phyloP scores from a whole-genome alignment of 2,329 filamentous ascomycete species.

The Exophiala aquamarina region DNA sequence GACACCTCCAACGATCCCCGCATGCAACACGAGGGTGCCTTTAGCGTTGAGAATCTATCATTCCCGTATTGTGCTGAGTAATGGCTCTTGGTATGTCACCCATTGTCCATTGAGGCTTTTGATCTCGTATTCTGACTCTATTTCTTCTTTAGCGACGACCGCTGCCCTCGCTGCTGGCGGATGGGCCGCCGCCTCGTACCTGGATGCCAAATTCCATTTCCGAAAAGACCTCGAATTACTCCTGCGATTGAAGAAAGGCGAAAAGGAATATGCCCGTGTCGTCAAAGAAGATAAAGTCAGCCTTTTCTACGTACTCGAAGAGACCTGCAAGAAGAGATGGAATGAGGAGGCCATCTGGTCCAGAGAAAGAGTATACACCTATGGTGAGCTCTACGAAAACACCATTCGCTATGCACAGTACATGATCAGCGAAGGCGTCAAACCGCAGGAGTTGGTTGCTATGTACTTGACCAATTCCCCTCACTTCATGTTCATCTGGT shows the following conservation, averaged over 20 bases:
- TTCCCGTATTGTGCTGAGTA: no score
- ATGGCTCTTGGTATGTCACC: no score
- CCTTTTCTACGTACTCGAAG: conserved; percentile 66
- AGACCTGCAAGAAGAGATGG: conserved; percentile 52
- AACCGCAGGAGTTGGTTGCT: conserved; percentile 61
- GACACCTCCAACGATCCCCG: no score
- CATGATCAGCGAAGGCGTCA: conserved; percentile 59
- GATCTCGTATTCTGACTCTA: no score
- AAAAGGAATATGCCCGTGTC: conserved; percentile 50
- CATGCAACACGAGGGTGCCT: no score
- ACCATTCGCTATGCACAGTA: conserved; percentile 62
- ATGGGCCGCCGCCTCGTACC: conserved; percentile 56
- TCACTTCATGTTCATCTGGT: conserved; percentile 66
- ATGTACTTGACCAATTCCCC: conserved; percentile 68
- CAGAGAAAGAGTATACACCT: conserved; percentile 60
- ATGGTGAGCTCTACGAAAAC: conserved; percentile 55
- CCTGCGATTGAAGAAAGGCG: conserved; percentile 41
- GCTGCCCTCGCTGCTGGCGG: conserved; percentile 22
- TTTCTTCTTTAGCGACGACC: neutral
- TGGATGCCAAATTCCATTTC: conserved; percentile 70
- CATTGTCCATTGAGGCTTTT: no score
- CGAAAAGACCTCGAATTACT: conserved; percentile 59
- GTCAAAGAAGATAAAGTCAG: conserved; percentile 56
- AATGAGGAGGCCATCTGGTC: conserved; percentile 67
- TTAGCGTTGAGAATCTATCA: no score